Evolutionary conservation across 139 green algal genomes (phyloP).

Genomic region (Closterium sp.): DNA sequence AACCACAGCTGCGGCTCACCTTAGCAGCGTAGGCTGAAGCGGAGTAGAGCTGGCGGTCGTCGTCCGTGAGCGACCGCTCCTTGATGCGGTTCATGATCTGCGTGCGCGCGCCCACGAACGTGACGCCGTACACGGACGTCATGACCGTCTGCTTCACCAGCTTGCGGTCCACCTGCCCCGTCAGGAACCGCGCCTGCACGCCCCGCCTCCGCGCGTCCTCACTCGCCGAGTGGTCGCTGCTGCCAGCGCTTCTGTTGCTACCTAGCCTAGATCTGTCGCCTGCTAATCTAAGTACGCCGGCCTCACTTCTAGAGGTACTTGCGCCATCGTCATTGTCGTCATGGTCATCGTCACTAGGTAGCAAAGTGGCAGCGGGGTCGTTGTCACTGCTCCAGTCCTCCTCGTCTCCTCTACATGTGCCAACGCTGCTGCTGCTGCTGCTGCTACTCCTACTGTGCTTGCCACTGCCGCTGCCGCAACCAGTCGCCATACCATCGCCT

Average conservation of each 20-base stretch:
- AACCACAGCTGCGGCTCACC: not conserved
- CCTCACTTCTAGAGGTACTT: not conserved
- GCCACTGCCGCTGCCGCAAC: not conserved
- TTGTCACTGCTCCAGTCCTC: not conserved
- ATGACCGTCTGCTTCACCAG: constrained; percentile 99
- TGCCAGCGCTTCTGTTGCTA: not conserved
- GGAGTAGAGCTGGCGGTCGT: constrained; percentile 57
- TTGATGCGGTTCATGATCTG: constrained; percentile 80
- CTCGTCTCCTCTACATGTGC: not conserved
- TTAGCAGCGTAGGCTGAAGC: constrained; percentile 72
- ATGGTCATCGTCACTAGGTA: not conserved
- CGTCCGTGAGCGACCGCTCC: constrained; percentile 63
- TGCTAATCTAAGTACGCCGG: not conserved
- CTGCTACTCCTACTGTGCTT: no score
- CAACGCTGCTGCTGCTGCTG: not conserved
- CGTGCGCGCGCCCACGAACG: constrained; percentile 79
- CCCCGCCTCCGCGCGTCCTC: constrained; percentile 42
- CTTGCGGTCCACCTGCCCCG: constrained; percentile 84
- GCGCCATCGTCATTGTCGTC: no score
- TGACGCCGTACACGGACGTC: constrained; percentile 98
- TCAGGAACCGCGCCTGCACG: constrained; percentile 26
- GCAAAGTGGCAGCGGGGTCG: not conserved
- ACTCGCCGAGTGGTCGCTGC: no score
- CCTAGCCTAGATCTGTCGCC: not conserved
- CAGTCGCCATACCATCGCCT: no score